Evolutionary conservation across 139 green algal species (phyloP), one percentile per base, ranked within the genome.

Genomic region (Pycnococcus provasolii): DNA sequence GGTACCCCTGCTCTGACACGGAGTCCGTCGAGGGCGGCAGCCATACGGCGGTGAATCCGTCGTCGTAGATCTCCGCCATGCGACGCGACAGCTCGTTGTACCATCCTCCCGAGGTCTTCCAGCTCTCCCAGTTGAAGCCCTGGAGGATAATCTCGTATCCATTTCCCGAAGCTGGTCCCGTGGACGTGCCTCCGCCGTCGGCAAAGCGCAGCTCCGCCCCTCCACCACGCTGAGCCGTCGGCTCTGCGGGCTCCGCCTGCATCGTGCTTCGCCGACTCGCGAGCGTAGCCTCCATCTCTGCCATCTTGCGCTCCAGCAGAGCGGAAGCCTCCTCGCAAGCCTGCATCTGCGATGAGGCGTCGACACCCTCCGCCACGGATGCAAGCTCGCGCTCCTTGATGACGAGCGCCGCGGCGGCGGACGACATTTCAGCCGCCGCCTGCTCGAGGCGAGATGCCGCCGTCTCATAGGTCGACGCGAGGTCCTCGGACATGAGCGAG

Each of bases 41-140:
- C 93, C 93, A 98, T 0, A 99, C 63, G 26, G 76, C 65, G 6
- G 89, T 96, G 79, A 97, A 90, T 53, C 92, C 92, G 43, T 75
- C 68, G n/a, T 84, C 80, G 3, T 84, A 79, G 15, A 96, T 84
- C 11, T 89, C 81, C 7, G 64, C 59, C 1, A 79, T 75, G 61
- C 81, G 67, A 2, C 44, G 54, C n/a, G 43, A 62, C 15, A 90
- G 71, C 41, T 76, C 64, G 41, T 80, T 75, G 73, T 90, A 89
- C 76, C 80, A 86, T 54, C 74, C 67, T 57, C 3, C 41, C 66
- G 37, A 88, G 55, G 41, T 76, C 7, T 70, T 73, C 47, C 48
- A 50, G 5, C 67, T 75, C 48, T 81, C 75, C 75, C 75, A 81
- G 75, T 81, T 77, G 70, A 81, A 81, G 6, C 58, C 64, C 65